Conservation (phyloP, 306 rosid species). For the Vigna angularis region DNA sequence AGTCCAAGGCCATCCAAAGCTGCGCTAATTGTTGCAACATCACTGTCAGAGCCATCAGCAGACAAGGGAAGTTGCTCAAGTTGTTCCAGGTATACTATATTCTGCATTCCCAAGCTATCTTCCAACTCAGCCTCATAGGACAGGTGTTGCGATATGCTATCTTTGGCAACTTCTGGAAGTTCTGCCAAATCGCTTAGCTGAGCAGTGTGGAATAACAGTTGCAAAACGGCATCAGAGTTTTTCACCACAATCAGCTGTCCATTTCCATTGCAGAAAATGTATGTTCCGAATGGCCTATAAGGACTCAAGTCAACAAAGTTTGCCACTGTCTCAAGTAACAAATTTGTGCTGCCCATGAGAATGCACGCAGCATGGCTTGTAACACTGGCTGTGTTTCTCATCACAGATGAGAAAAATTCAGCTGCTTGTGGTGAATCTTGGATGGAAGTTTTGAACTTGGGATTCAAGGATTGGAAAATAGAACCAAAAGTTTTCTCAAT, state of each 20-base stretch:
- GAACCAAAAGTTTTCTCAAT: constrained; percentile 30
- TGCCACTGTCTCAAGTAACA: constrained; percentile 58
- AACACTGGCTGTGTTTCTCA: constrained; percentile 59
- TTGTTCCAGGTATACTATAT: constrained; percentile 45
- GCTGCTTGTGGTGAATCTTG: background rate
- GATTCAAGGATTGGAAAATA: constrained; percentile 49
- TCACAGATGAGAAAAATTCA: constrained; percentile 53
- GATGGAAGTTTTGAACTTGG: background rate
- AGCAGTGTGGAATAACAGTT: constrained; percentile 64
- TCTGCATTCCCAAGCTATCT: constrained; percentile 47
- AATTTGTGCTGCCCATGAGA: constrained; percentile 77
- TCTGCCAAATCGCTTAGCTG: constrained; percentile 48
- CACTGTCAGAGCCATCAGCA: constrained; percentile 37
- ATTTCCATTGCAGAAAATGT: constrained; percentile 58
- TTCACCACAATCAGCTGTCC: constrained; percentile 54
- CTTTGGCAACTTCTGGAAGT: constrained; percentile 34
- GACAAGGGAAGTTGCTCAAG: constrained; percentile 57
- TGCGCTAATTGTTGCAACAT: constrained; percentile 23
- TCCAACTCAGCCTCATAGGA: constrained; percentile 49
- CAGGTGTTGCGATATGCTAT: constrained; percentile 60
- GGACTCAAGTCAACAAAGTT: constrained; percentile 68
- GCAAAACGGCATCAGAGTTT: constrained; percentile 78
- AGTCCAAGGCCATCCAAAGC: constrained; percentile 76
- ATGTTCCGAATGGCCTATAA: constrained; percentile 85
- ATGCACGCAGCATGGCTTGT: constrained; percentile 69